phyloP scores from a whole-genome alignment of 1,284 basidiomycete genomes.

The Apiotrichum laibachii region DNA sequence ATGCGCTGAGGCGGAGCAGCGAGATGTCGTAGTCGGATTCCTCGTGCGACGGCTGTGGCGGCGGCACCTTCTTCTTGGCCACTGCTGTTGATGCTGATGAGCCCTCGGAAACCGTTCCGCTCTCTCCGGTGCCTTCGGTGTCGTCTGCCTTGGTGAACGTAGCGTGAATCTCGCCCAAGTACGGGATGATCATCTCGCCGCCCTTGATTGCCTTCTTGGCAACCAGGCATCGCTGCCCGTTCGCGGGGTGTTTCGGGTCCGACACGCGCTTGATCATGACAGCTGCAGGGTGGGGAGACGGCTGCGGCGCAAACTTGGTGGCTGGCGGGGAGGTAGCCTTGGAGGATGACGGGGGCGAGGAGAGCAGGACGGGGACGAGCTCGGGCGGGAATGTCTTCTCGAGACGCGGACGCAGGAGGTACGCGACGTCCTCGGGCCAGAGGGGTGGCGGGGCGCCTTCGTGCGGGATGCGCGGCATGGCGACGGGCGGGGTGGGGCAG shows the following conservation, averaged over 20 bases:
- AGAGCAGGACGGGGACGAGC: constrained; percentile 30
- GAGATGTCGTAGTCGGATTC: constrained; percentile 76
- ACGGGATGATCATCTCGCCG: constrained; percentile 70
- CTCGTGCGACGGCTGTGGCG: constrained; percentile 26
- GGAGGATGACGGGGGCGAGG: not conserved
- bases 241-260: constrained; percentile 63
- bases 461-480: constrained; percentile 15
- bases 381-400: constrained; percentile 37
- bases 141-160: constrained; percentile 55
- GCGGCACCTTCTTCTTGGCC: not conserved
- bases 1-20: constrained; percentile 57
- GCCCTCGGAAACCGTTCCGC: not conserved
- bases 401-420: constrained; percentile 43
- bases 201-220: constrained; percentile 66
- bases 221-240: constrained; percentile 78
- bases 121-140: constrained; percentile 32
- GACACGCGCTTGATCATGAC: constrained; percentile 47
- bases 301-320: constrained; percentile 21
- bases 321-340: not conserved
- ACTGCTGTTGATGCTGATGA: not conserved
- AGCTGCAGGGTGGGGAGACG: constrained; percentile 29
- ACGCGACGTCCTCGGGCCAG: constrained; percentile 46
- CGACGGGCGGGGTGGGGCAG: no score
- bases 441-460: constrained; percentile 38
- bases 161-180: constrained; percentile 67